Evolutionary conservation across 1,139 yeast genomes (phyloP), one percentile per base, ranked within the genome.

Genomic region (Debaryomyces subglobosus): DNA sequence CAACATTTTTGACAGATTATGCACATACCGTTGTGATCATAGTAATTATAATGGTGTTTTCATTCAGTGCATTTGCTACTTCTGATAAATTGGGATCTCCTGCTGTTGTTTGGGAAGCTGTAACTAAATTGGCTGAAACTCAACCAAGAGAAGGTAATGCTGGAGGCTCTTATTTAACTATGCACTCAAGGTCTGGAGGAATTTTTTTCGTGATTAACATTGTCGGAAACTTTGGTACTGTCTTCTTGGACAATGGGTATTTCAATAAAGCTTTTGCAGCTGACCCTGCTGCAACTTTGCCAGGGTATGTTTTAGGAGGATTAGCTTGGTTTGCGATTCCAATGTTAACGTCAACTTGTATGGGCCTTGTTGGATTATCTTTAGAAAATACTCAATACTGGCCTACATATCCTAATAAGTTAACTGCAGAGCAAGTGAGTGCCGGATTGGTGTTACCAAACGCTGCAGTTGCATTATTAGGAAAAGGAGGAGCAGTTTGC

Each of bases 251-350:
- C 64, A 87, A 87, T 58, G 96, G 96, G 37, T 91, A 90, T 69
- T 90, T 92, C 85, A 87, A 88, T 69, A 87, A 88, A 69, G 96
- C 96, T 5, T 87, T 90, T 65, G 92, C 96, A 42, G 88, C 96
- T 10, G 77, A 85, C 53, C 95, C 96, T 15, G 86, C 83, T 3
- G 85, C 95, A 34, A 89, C 96, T 27, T 74, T 90, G 59, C 94
- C 95, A n/a, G 97, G 96, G 15, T 90, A 91, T 65, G 84, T 89
- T 30, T 69, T 89, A 56, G 97, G 97, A 49, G 96, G 96, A n/a
- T 65, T 90, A 46, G 85, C 94, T 0, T 91, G 97, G 97, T 86
- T 89, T 63, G 94, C 96, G 8, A 85, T 90, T 54, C 97, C 97
- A 34, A 86, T 86, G 72, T 78, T 88, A 48, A 78, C 84, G 41